Evolutionary conservation across 1,284 basidiomycete species (phyloP).

Genomic region (Ustilago hordei): DNA sequence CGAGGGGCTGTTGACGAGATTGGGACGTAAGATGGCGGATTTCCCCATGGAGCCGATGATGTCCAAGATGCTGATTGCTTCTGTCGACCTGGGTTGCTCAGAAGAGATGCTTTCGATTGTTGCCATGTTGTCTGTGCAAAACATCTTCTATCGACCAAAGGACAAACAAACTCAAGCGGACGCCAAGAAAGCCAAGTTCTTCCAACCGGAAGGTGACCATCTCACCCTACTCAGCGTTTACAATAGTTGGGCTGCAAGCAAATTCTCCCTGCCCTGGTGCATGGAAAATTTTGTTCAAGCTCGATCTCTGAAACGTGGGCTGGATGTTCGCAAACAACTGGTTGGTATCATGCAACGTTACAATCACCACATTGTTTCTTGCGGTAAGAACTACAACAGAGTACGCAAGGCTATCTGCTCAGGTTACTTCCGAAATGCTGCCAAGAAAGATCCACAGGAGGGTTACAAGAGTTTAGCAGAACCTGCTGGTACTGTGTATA

Average conservation of each 20-base stretch:
- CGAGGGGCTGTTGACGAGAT: constrained; percentile 90
- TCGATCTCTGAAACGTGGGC: constrained; percentile 93
- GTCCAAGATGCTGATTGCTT: constrained; percentile 99
- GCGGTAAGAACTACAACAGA: constrained; percentile 90
- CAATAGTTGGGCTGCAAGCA: constrained; percentile 96
- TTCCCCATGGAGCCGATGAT: constrained; percentile 97
- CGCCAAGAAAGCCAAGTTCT: constrained; percentile 92
- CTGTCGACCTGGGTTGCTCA: constrained; percentile 91
- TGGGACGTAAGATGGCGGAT: constrained; percentile 99
- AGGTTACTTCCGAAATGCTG: constrained; percentile 73
- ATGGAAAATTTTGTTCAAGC: constrained; percentile 91
- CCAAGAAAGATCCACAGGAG: constrained; percentile 78
- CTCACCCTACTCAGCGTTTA: constrained; percentile 94
- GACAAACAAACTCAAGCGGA: constrained; percentile 99
- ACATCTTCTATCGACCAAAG: constrained; percentile 96
- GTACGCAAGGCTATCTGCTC: constrained; percentile 96
- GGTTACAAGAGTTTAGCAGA: constrained; percentile 96
- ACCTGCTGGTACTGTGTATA: constrained; percentile 85
- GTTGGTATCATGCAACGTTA: constrained; percentile 99
- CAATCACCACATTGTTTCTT: constrained; percentile 92
- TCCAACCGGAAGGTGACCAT: constrained; percentile 93
- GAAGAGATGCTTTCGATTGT: constrained; percentile 97
- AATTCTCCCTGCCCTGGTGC: constrained; percentile 87
- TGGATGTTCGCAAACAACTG: constrained; percentile 96
- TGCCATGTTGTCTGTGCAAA: constrained; percentile 96